Evolutionary conservation across 495 filamentous ascomycete species (phyloP).

Genomic region (Podospora tetraspora): DNA sequence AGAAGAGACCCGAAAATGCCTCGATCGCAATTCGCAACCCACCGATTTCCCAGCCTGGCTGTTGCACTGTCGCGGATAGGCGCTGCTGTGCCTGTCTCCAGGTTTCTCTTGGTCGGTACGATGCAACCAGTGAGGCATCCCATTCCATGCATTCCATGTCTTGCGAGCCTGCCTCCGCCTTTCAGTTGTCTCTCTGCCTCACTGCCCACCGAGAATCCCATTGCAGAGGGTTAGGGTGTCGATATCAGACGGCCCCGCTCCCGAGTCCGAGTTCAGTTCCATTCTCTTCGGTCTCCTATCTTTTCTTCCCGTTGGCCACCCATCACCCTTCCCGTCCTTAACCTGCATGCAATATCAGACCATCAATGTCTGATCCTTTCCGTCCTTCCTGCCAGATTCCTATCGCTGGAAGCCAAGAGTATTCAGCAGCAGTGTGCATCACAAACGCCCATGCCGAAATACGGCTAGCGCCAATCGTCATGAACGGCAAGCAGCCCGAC

Average conservation of each 20-base stretch:
- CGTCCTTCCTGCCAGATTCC: background rate
- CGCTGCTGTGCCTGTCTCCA: background rate
- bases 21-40: conserved; percentile 4
- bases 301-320: background rate
- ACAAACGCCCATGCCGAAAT: background rate
- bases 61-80: background rate
- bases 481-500: background rate
- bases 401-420: background rate
- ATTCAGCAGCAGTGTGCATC: background rate
- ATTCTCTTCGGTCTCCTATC: background rate
- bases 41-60: background rate
- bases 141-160: background rate
- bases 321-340: background rate
- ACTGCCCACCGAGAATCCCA: background rate
- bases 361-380: background rate
- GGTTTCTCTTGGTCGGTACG: background rate
- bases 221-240: background rate
- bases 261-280: background rate
- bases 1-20: background rate
- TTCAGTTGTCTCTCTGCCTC: background rate
- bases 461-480: background rate
- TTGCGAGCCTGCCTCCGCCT: no score
- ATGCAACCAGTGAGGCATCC: background rate
- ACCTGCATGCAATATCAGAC: background rate
- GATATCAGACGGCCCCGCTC: background rate